Conservation (phyloP, 1,139 yeast species). For the Debaryomycetaceae sp. region DNA sequence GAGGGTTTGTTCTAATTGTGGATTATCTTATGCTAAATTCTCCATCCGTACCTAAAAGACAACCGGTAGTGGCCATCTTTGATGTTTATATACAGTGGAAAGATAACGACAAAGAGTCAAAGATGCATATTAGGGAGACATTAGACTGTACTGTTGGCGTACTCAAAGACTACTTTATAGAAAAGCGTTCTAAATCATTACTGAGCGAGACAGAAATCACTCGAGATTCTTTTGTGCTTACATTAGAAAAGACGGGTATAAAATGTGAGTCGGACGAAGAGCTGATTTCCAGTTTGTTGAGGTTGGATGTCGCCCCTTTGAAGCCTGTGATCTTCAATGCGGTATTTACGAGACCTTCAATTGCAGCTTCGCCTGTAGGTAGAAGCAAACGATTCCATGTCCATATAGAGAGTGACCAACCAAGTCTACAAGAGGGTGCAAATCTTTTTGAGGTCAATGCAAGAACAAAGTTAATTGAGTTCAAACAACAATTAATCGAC, state of each 20-base stretch:
- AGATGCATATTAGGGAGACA: constrained; percentile 18
- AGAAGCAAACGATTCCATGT: constrained; percentile 10
- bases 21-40: constrained; percentile 22
- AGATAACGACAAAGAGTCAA: constrained; percentile 10
- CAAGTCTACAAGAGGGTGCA: constrained; percentile 18
- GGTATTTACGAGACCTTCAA: not conserved
- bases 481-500: constrained; percentile 20
- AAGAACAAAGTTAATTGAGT: constrained; percentile 19
- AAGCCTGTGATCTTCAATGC: constrained; percentile 14
- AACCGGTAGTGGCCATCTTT: constrained; percentile 23
- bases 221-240: constrained; percentile 7
- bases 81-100: constrained; percentile 20
- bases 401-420: constrained; percentile 15
- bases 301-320: constrained; percentile 30
- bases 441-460: constrained; percentile 23
- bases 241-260: constrained; percentile 9
- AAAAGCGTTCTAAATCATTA: constrained; percentile 11
- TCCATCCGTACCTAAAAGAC: constrained; percentile 18
- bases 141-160: constrained; percentile 20
- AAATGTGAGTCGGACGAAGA: constrained; percentile 10
- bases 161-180: constrained; percentile 20
- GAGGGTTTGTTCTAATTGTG: constrained; percentile 15
- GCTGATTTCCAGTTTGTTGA: constrained; percentile 16
- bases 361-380: not conserved
- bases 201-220: not conserved